Evolutionary conservation across 371 early-diverging fungal genomes (phyloP), one percentile per base, ranked within the genome.

Genomic region (Syncephalis fuscata): DNA sequence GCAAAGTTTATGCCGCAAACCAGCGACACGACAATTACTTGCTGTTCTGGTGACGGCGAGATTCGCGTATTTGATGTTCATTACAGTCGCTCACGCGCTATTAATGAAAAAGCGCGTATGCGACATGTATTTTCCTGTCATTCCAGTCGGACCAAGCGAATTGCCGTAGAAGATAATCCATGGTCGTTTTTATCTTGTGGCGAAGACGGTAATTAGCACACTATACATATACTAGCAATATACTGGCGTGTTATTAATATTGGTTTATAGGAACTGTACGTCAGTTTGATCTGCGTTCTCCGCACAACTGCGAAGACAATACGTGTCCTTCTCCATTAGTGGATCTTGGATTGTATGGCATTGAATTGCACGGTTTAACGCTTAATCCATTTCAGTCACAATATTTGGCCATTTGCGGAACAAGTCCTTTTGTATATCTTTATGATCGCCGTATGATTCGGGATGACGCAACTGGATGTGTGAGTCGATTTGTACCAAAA

Each of bases 1-100:
- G 75, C 81, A 8, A 76, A 78, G 55, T 73, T 79, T 43, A 60
- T 86, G 67, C 77, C 81, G 0, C 46, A 61, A 2, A 76, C 77
- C 17, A 71, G 69, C 9, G 77, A 82, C 43, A 54, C 61, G 2
- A 57, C 73, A 19, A 65, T 86, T 15, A 59, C 77, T 25, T 74
- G 76, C 3, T 82, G 79, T 39, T 76, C 85, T 1, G 75, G 73
- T 27, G 85, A 85, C 52, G 61, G 72, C 0, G 64, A 73, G 43
- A 66, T 84, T 5, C 68, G 70, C 40, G 67, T 84, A 3, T 79
- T 80, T 49, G 80, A 82, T 50, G 55, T 78, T 1, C 39, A 58
- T 21, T 44, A 51, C 53, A 46, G 15, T 55, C 48, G 16, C 4
- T 32, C 32, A 7, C 32, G 51, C 50, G 19, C 54, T 47, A 17